A percentile compares a stretch with the other conserved stretches of the same genome.
These are phyloP conservation scores for Nephelium lappaceum DNA, from an alignment of 345 rosid species.

Conservation along the genomic window DNA sequence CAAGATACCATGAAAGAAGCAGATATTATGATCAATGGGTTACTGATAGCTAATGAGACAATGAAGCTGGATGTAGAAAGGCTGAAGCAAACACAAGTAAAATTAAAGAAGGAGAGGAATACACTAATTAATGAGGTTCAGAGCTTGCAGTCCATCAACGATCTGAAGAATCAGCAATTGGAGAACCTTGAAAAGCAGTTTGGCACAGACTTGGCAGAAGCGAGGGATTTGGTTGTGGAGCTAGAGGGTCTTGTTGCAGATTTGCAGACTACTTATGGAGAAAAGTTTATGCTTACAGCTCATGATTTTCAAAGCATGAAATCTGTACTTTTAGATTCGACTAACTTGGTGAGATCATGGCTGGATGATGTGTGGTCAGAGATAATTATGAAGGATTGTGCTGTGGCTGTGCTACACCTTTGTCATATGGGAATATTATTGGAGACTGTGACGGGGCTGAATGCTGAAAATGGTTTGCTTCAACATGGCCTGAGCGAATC, in stretches of 20 bases:
- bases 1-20: slow-evolving; percentile 84
- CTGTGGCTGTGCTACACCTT: slow-evolving; percentile 80
- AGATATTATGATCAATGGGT: slow-evolving; percentile 76
- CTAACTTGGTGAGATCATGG: slow-evolving; percentile 56
- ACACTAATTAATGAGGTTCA: slow-evolving; percentile 51
- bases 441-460: slow-evolving; percentile 81
- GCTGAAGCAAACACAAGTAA: slow-evolving; percentile 48
- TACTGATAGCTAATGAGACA: slow-evolving; percentile 71
- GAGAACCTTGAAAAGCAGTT: slow-evolving; percentile 65
- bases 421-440: slow-evolving; percentile 90
- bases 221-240: slow-evolving; percentile 53
- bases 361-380: slow-evolving; percentile 97
- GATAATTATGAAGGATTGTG: slow-evolving; percentile 85
- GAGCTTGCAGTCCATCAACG: slow-evolving; percentile 55
- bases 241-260: slow-evolving; percentile 56
- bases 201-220: slow-evolving; percentile 55
- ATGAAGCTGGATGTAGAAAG: slow-evolving; percentile 67
- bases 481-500: slow-evolving; percentile 74
- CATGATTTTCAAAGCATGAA: slow-evolving; percentile 52
- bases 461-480: slow-evolving; percentile 86
- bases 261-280: slow-evolving; percentile 46
- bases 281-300: slow-evolving; percentile 45
- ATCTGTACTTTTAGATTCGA: slow-evolving; percentile 52
- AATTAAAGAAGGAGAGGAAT: slow-evolving; percentile 58
- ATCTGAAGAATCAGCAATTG: slow-evolving; percentile 52